Conservation (phyloP, 768 basidiomycete genomes). For the Sarcodon aspratus region DNA sequence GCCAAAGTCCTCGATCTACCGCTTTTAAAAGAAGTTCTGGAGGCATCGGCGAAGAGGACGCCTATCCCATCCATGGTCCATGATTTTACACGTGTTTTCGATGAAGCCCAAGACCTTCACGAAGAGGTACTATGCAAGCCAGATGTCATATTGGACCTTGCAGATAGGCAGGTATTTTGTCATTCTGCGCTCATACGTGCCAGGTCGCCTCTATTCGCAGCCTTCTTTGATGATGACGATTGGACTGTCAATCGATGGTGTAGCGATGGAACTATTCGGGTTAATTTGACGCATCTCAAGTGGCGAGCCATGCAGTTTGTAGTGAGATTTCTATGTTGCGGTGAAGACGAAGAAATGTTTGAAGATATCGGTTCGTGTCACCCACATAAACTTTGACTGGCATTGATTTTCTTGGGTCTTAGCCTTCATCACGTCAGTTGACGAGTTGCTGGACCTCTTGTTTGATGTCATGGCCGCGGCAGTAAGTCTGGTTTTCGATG, state of each 20-base stretch:
- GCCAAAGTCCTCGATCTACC: conserved; percentile 50
- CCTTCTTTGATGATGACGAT: conserved; percentile 70
- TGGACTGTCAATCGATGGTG: conserved; percentile 66
- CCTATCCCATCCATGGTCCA: conserved; percentile 34
- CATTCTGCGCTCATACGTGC: conserved; percentile 76
- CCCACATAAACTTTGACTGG: background rate
- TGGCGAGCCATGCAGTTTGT: conserved; percentile 73
- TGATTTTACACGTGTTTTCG: conserved; percentile 43
- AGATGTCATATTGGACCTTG: conserved; percentile 65
- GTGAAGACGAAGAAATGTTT: conserved; percentile 57
- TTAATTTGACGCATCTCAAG: conserved; percentile 62
- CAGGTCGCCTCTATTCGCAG: conserved; percentile 73
- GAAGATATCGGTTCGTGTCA: conserved; percentile 46
- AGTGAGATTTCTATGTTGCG: conserved; percentile 67
- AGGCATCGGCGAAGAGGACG: conserved; percentile 45
- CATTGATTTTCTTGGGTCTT: background rate
- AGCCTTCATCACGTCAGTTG: conserved; percentile 56
- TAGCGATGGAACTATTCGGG: conserved; percentile 36
- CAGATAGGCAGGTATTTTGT: conserved; percentile 50
- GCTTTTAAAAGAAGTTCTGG: conserved; percentile 40
- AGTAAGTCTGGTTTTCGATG: conserved; percentile 31
- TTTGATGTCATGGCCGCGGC: conserved; percentile 81
- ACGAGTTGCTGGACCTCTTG: conserved; percentile 77
- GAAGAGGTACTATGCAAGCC: conserved; percentile 25
- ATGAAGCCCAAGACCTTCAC: conserved; percentile 16